Percentiles rank a stretch among this genome's conserved stretches.
Evolutionary conservation across 2,329 filamentous ascomycete genomes (phyloP).

Genomic region (Talaromyces pinophilus): DNA sequence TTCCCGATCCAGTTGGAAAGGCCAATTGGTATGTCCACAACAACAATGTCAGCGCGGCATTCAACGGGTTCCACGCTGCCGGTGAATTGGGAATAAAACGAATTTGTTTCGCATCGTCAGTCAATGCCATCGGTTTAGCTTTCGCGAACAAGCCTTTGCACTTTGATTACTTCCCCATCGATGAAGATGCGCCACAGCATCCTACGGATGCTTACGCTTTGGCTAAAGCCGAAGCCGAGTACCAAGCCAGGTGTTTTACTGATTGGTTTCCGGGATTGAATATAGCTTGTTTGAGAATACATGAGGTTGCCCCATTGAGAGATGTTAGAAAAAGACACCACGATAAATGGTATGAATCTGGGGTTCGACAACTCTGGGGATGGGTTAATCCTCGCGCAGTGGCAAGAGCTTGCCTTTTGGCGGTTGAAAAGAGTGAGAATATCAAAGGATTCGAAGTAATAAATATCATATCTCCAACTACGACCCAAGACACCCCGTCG

Average conservation of each 20-base stretch:
- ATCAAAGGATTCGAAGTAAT: constrained; percentile 39
- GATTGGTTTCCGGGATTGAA: constrained; percentile 43
- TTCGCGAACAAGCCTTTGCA: constrained; percentile 39
- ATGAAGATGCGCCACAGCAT: constrained; percentile 37
- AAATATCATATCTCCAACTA: constrained; percentile 39
- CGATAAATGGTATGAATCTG: constrained; percentile 37
- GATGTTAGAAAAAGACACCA: constrained; percentile 37
- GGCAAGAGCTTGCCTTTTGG: constrained; percentile 39
- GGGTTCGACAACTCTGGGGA: constrained; percentile 40
- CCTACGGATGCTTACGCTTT: constrained; percentile 42
- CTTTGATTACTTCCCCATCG: constrained; percentile 43
- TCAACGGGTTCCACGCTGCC: constrained; percentile 44
- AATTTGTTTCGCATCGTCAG: constrained; percentile 41
- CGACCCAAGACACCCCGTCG: constrained; percentile 30
- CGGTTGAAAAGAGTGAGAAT: constrained; percentile 36
- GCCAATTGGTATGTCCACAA: constrained; percentile 37
- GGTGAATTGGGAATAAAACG: constrained; percentile 38
- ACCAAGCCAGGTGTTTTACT: constrained; percentile 37
- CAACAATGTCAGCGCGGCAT: constrained; percentile 43
- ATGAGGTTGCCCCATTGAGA: constrained; percentile 36
- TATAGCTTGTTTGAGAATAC: constrained; percentile 42
- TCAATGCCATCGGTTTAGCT: constrained; percentile 44
- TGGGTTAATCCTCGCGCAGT: constrained; percentile 40
- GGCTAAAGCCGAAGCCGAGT: constrained; percentile 41
- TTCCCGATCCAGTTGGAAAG: constrained; percentile 40